Percentiles rank a stretch among this genome's conserved stretches.
Evolutionary conservation across 495 filamentous ascomycete genomes (phyloP).

Genomic region (Penicillium verhagenii): DNA sequence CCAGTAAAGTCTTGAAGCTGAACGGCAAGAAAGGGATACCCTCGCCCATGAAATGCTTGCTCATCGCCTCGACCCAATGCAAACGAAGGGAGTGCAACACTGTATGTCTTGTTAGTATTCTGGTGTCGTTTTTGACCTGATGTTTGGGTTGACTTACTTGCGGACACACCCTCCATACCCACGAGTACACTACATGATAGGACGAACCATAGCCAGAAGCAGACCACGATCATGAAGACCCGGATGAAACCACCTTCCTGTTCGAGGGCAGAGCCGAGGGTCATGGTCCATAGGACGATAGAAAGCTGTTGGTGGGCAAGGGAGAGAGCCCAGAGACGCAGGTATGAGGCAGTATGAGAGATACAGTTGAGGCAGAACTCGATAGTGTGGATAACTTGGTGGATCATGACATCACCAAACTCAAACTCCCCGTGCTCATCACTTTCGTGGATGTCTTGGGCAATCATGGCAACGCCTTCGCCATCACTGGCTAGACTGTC

Average conservation of each 20-base stretch:
- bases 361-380: conserved; percentile 99
- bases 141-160: conserved; percentile 41
- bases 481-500: conserved; percentile 74
- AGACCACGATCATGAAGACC: conserved; percentile 72
- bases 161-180: conserved; percentile 83
- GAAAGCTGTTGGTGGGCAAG: conserved; percentile 98
- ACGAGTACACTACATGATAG: conserved; percentile 74
- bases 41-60: conserved; percentile 97
- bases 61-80: conserved; percentile 99
- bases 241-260: conserved; percentile 61
- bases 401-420: conserved; percentile 94
- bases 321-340: conserved; percentile 96
- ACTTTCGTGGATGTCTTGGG: conserved; percentile 72
- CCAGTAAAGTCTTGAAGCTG: conserved; percentile 81
- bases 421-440: conserved; percentile 93
- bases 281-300: conserved; percentile 96
- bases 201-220: conserved; percentile 85
- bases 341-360: conserved; percentile 97
- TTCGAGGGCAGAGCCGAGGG: conserved; percentile 69
- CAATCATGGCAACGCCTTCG: conserved; percentile 90
- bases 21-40: conserved; percentile 91
- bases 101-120: conserved; percentile 4
- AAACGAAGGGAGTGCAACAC: conserved; percentile 91
- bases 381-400: conserved; percentile 98
- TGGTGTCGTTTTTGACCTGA: not conserved